Evolutionary conservation across 441 rosid species (phyloP), one percentile per base, ranked within the genome.

Genomic region (Syzygium syzygioides): DNA sequence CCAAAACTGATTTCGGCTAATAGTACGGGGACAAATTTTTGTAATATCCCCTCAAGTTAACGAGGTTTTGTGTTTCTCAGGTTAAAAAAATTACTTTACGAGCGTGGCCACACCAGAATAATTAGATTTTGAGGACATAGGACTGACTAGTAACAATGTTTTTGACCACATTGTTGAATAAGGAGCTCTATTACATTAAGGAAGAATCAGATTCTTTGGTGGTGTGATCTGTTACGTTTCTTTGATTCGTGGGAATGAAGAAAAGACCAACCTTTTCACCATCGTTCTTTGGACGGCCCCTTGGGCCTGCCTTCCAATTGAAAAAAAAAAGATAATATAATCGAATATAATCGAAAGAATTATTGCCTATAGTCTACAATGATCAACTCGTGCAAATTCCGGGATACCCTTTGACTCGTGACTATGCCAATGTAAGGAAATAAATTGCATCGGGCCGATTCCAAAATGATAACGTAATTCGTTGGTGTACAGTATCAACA

Each of bases 21-120:
- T 54, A 20, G 59, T 9, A 20, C 4, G 4, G 59, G 59, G 26
- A 56, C 9, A 56, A 56, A 55, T 18, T 55, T 6, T 55, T 17
- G 56, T 55, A 55, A 55, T 55, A 15, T 55, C 8, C 20, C 56
- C 56, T 55, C 56, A 56, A 56, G 59, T 56, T 20, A 20, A 20
- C 23, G 1, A 0, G 59, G 25, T 3, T 9, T 20, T 20, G 1
- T 20, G 20, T 56, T 9, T 19, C 9, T 6, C 17, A 9, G 4
- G 4, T 9, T 56, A 20, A 20, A 23, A 56, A 56, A 11, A 3
- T 20, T 56, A 20, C 64, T 59, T 60, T 60, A 28, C 18, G 2
- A 28, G 32, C 8, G 18, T 28, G 66, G 8, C 15, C 14, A 60
- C 18, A 60, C 17, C 3, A 28, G 32, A 28, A 6, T 60, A 28